These are phyloP conservation scores for Sporothrix mexicana DNA, from an alignment of 2,329 filamentous ascomycete genomes.

Conservation along the genomic window DNA sequence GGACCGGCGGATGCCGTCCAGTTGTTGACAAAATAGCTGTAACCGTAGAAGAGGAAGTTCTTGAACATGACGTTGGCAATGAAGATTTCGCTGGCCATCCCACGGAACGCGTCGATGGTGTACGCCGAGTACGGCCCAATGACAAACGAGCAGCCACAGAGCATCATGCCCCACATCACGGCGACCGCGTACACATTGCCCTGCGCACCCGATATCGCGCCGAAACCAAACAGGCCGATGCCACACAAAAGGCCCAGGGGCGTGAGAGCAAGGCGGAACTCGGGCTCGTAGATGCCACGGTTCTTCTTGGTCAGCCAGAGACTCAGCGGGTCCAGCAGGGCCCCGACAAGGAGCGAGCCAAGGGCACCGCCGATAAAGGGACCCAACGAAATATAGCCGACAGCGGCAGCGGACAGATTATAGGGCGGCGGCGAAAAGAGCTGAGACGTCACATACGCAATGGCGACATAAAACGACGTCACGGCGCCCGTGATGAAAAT, in stretches of 20 bases:
- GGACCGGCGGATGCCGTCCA: conserved; percentile 12
- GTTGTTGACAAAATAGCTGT: conserved; percentile 18
- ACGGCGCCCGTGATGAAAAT: conserved; percentile 12
- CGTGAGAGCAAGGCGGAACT: conserved; percentile 8
- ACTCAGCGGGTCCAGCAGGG: not conserved
- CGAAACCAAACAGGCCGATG: conserved; percentile 6
- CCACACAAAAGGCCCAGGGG: not conserved
- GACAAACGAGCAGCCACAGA: conserved; percentile 5
- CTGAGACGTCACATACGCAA: conserved; percentile 2
- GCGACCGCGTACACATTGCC: not conserved
- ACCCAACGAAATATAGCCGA: not conserved
- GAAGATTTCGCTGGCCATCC: conserved; percentile 7
- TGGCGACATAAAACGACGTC: conserved; percentile 12
- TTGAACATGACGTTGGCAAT: conserved; percentile 22
- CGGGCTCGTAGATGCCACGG: conserved; percentile 1
- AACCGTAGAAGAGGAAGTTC: conserved; percentile 8
- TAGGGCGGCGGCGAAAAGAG: conserved; percentile 3
- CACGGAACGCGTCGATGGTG: conserved; percentile 15
- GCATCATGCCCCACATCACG: conserved; percentile 23
- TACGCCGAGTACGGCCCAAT: too few relatives aligned
- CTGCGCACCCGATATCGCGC: not conserved
- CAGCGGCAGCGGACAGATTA: not conserved
- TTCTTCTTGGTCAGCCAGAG: conserved; percentile 21
- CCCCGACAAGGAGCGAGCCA: not conserved
- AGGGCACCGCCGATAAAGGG: not conserved